phyloP scores from a whole-genome alignment of 2,329 filamentous ascomycete species.

The Pestalotiopsis sp. region DNA sequence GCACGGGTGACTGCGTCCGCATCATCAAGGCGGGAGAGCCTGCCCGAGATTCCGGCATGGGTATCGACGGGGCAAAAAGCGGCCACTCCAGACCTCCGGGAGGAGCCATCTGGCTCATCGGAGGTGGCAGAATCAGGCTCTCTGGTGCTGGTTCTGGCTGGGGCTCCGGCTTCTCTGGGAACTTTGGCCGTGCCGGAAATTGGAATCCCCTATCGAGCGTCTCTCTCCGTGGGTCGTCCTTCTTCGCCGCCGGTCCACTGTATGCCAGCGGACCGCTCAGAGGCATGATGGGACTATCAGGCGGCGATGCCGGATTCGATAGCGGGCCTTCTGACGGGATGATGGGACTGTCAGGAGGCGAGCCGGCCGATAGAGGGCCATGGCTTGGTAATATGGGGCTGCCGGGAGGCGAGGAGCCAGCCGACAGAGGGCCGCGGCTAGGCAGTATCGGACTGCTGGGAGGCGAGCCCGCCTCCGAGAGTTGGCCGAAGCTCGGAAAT shows the following conservation, averaged over 20 bases:
- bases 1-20: background rate
- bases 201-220: conserved; percentile 4
- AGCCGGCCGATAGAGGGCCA: background rate
- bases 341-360: conserved; percentile 8
- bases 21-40: background rate
- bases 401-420: background rate
- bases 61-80: background rate
- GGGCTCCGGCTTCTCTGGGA: background rate
- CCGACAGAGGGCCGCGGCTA: background rate
- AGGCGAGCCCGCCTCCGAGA: background rate
- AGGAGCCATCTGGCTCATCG: background rate
- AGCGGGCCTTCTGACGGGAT: background rate
- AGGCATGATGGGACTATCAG: conserved; percentile 6
- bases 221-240: background rate
- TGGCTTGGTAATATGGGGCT: background rate
- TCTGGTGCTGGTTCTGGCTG: background rate
- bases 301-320: background rate
- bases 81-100: background rate
- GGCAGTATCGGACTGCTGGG: conserved; percentile 2
- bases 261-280: conserved; percentile 1
- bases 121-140: background rate
- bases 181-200: background rate
- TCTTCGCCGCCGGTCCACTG: background rate
- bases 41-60: background rate
- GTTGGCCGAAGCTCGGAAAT: background rate